A percentile compares a stretch with the other conserved stretches of the same genome.
phyloP scores from a whole-genome alignment of 2,329 filamentous ascomycete genomes.

The Botrytis cinerea region DNA sequence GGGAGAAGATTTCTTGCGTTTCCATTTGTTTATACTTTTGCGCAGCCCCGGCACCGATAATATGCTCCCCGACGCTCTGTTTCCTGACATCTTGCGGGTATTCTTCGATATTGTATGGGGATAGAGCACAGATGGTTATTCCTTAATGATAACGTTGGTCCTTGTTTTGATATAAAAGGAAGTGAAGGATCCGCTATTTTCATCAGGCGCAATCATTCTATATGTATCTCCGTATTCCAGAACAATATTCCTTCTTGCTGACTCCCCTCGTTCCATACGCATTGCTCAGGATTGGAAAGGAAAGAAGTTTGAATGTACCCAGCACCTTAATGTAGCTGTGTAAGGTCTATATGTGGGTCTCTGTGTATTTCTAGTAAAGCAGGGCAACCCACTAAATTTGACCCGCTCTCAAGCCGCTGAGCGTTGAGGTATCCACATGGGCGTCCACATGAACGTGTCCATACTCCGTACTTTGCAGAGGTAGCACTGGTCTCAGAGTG shows the following conservation, averaged over 20 bases:
- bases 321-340: not conserved
- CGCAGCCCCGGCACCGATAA: not conserved
- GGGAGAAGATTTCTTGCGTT: not conserved
- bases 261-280: not conserved
- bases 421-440: not conserved
- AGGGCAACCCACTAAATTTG: not conserved
- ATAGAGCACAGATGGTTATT: conserved; percentile 7
- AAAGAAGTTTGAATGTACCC: not conserved
- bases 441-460: not conserved
- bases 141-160: conserved; percentile 1
- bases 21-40: not conserved
- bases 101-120: not conserved
- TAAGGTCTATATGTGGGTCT: not conserved
- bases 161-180: not conserved
- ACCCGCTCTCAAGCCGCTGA: not conserved
- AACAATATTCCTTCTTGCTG: not conserved
- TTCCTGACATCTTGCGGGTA: not conserved
- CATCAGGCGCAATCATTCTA: not conserved
- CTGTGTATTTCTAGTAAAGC: not conserved
- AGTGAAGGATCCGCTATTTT: not conserved
- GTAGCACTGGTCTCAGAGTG: conserved; percentile 7
- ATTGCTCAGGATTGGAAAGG: not conserved
- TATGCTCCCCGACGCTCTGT: not conserved
- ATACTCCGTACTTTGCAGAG: not conserved
- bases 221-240: not conserved